Evolutionary conservation across 495 filamentous ascomycete genomes (phyloP).

Genomic region (Penicillium herquei): DNA sequence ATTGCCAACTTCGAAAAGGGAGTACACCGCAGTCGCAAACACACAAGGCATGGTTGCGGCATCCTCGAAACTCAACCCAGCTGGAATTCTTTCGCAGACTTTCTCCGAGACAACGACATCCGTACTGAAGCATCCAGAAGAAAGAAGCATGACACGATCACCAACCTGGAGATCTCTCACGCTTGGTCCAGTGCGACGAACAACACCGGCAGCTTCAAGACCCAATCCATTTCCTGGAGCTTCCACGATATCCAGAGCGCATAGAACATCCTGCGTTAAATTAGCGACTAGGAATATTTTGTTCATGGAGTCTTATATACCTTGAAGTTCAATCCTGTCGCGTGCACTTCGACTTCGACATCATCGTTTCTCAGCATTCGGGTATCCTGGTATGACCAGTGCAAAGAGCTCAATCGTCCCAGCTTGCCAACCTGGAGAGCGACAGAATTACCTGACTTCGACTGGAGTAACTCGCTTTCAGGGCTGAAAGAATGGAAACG

Average conservation of each 20-base stretch:
- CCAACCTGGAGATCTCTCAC: slow-evolving; percentile 32
- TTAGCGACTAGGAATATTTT: no score
- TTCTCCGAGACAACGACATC: slow-evolving; percentile 11
- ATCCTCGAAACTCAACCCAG: slow-evolving; percentile 35
- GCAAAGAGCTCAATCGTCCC: not conserved
- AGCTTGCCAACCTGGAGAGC: not conserved
- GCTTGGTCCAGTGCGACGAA: slow-evolving; percentile 27
- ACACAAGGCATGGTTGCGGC: slow-evolving; percentile 45
- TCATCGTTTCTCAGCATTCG: slow-evolving; percentile 7
- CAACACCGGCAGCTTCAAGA: slow-evolving; percentile 39
- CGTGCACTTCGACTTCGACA: slow-evolving; percentile 32
- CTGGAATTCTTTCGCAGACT: slow-evolving; percentile 31
- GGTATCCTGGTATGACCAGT: slow-evolving; percentile 35
- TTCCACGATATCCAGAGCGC: slow-evolving; percentile 37
- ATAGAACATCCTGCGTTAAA: slow-evolving; percentile 30
- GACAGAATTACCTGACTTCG: no score
- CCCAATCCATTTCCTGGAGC: slow-evolving; percentile 33
- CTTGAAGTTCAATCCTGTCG: slow-evolving; percentile 32
- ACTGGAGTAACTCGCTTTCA: not conserved
- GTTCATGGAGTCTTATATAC: slow-evolving; percentile 8
- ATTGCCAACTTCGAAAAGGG: slow-evolving; percentile 32
- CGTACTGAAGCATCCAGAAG: slow-evolving; percentile 32
- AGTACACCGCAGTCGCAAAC: slow-evolving; percentile 39
- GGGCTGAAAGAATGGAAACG: not conserved
- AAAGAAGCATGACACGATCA: slow-evolving; percentile 40